Evolutionary conservation across 2,329 filamentous ascomycete genomes (phyloP).

Genomic region (Thelonectria blattea): DNA sequence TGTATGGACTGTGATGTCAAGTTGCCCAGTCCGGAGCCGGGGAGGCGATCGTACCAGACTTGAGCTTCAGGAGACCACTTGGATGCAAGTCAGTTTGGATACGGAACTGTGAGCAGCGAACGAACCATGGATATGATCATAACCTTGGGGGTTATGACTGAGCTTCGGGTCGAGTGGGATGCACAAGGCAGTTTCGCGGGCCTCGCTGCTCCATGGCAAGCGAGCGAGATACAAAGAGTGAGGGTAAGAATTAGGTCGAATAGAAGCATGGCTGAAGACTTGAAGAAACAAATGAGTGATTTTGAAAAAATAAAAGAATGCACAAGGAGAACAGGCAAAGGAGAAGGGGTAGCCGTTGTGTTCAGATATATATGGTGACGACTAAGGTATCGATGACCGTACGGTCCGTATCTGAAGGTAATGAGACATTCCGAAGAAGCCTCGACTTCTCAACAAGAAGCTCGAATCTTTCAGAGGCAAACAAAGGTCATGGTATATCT

Average conservation of each 20-base stretch:
- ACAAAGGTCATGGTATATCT: constrained; percentile 25
- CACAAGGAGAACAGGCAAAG: background rate
- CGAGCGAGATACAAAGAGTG: background rate
- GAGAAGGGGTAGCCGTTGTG: background rate
- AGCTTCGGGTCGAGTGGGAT: background rate
- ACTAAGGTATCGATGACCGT: too few relatives aligned
- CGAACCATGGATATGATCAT: constrained; percentile 68
- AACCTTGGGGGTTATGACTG: constrained; percentile 59
- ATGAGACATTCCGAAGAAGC: too few relatives aligned
- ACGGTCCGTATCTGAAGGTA: too few relatives aligned
- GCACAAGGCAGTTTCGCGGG: background rate
- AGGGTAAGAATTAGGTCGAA: constrained; percentile 13
- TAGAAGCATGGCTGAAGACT: constrained; percentile 19
- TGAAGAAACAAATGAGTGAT: background rate
- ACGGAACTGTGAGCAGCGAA: constrained; percentile 1
- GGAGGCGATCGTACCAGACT: constrained; percentile 64
- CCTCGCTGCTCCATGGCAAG: constrained; percentile 1
- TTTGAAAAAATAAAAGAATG: background rate
- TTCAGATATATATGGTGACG: background rate
- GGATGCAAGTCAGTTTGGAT: constrained; percentile 9
- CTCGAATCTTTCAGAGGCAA: constrained; percentile 5
- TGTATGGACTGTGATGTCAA: constrained; percentile 63
- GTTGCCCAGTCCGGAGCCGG: constrained; percentile 54
- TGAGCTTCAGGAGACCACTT: constrained; percentile 68
- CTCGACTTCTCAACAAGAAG: too few relatives aligned